These are phyloP conservation scores for Phytophthora constricta DNA, from an alignment of 352 stramenopile genomes.

Conservation along the genomic window DNA sequence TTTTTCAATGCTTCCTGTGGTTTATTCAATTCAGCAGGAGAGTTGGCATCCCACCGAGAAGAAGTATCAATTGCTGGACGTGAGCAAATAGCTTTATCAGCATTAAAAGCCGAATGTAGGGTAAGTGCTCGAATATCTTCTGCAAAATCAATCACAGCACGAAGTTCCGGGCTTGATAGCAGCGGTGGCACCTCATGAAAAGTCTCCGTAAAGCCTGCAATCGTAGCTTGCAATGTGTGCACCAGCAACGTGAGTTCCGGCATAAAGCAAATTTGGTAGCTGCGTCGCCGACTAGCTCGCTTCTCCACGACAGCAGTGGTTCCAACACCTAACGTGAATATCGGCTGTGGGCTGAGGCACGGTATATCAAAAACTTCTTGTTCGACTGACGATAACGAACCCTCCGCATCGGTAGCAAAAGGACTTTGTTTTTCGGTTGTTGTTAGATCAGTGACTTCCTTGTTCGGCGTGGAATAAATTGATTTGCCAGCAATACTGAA, in stretches of 20 bases:
- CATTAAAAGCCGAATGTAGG: slow-evolving; percentile 8
- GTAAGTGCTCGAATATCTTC: slow-evolving; percentile 51
- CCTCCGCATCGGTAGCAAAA: neutral
- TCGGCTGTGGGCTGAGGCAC: slow-evolving; percentile 21
- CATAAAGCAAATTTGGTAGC: slow-evolving; percentile 43
- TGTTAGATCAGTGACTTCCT: neutral
- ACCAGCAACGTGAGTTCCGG: slow-evolving; percentile 44
- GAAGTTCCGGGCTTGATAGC: slow-evolving; percentile 44
- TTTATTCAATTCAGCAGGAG: neutral
- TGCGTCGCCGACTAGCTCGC: slow-evolving; percentile 13
- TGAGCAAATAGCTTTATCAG: neutral
- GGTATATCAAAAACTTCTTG: slow-evolving; percentile 29
- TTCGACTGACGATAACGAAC: slow-evolving; percentile 5
- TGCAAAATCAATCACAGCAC: slow-evolving; percentile 54
- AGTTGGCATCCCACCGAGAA: neutral
- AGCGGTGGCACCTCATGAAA: slow-evolving; percentile 53
- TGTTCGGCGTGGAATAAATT: slow-evolving; percentile 7
- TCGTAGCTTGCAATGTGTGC: slow-evolving; percentile 28
- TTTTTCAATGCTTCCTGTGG: neutral
- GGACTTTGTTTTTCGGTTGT: neutral
- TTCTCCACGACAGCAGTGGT: slow-evolving; percentile 9
- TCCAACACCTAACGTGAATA: slow-evolving; percentile 24
- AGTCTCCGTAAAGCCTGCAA: slow-evolving; percentile 45
- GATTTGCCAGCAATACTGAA: slow-evolving; percentile 16
- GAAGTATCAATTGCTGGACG: neutral